Evolutionary conservation across 2,329 filamentous ascomycete genomes (phyloP).

Genomic region (Ceratocystis lukuohia): DNA sequence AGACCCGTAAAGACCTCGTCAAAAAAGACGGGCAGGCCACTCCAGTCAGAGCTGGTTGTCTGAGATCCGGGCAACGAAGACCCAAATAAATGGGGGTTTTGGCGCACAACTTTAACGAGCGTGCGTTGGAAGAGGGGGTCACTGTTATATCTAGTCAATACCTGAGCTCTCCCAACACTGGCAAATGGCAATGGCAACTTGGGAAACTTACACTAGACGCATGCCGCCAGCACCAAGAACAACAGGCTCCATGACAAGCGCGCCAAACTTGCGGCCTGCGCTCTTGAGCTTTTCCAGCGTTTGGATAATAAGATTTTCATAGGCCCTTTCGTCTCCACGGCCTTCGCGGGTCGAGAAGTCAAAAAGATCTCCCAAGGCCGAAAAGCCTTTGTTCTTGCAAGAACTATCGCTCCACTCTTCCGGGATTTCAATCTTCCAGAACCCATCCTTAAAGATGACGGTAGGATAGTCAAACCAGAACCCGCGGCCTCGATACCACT

Average conservation of each 20-base stretch:
- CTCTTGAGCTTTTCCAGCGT: conserved; percentile 39
- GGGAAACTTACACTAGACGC: conserved; percentile 52
- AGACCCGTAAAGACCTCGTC: conserved; percentile 83
- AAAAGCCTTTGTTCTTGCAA: conserved; percentile 30
- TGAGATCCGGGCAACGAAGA: conserved; percentile 19
- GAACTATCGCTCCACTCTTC: conserved; percentile 28
- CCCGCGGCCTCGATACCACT: conserved; percentile 71
- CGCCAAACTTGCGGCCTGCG: conserved; percentile 56
- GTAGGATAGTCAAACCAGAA: conserved; percentile 71
- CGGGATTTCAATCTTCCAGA: conserved; percentile 51
- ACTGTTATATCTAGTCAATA: conserved; percentile 29
- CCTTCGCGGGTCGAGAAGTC: conserved; percentile 38
- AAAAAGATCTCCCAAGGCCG: conserved; percentile 44
- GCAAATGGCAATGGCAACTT: too few species aligned
- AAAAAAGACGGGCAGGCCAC: conserved; percentile 63
- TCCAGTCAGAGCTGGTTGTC: conserved; percentile 38
- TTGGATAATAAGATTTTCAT: conserved; percentile 45
- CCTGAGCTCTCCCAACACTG: background rate
- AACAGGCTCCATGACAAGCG: conserved; percentile 66
- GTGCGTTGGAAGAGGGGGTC: conserved; percentile 70
- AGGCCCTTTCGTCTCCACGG: conserved; percentile 35
- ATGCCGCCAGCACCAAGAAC: conserved; percentile 74
- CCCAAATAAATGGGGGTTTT: conserved; percentile 42
- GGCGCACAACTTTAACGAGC: conserved; percentile 53
- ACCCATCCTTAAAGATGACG: conserved; percentile 51